Conservation (phyloP, 208 protist species). For the Trypanosoma avium region DNA sequence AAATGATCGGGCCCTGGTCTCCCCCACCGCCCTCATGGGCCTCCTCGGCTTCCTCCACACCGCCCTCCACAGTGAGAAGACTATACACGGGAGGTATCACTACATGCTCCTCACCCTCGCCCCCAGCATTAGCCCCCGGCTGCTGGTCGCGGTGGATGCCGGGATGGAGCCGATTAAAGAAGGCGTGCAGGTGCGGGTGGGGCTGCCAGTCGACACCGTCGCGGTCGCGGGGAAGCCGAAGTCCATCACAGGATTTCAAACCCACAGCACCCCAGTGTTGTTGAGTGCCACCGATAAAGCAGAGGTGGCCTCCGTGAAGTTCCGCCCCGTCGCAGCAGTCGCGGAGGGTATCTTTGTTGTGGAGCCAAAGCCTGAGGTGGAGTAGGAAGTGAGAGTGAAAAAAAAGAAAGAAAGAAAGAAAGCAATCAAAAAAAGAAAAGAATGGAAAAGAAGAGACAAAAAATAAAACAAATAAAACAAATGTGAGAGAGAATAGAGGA, state of each 20-base stretch:
- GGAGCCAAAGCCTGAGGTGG: slow-evolving; percentile 54
- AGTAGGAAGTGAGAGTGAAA: slow-evolving; percentile 16
- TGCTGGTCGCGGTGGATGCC: slow-evolving; percentile 97
- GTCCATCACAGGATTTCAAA: slow-evolving; percentile 99
- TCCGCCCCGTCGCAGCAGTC: slow-evolving; percentile 59
- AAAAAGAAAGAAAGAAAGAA: not conserved
- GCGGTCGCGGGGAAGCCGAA: slow-evolving; percentile 98
- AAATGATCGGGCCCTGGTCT: slow-evolving; percentile 90
- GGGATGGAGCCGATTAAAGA: slow-evolving; percentile 89
- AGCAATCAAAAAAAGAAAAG: not conserved
- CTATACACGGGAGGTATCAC: slow-evolving; percentile 93
- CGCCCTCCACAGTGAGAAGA: slow-evolving; percentile 91
- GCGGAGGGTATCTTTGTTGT: slow-evolving; percentile 90
- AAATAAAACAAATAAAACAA: not conserved
- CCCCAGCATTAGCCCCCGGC: slow-evolving; percentile 94
- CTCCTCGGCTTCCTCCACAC: slow-evolving; percentile 93
- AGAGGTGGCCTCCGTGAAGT: slow-evolving; percentile 97
- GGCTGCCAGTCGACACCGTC: slow-evolving; percentile 95
- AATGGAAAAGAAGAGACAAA: not conserved
- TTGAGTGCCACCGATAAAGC: slow-evolving; percentile 95
- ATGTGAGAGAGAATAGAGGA: not conserved
- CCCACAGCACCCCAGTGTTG: slow-evolving; percentile 98
- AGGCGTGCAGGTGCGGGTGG: slow-evolving; percentile 92
- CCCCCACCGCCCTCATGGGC: slow-evolving; percentile 88
- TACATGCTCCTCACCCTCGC: slow-evolving; percentile 97